Conservation (phyloP, 1,139 yeast genomes). For the Scheffersomyces lignicola region DNA sequence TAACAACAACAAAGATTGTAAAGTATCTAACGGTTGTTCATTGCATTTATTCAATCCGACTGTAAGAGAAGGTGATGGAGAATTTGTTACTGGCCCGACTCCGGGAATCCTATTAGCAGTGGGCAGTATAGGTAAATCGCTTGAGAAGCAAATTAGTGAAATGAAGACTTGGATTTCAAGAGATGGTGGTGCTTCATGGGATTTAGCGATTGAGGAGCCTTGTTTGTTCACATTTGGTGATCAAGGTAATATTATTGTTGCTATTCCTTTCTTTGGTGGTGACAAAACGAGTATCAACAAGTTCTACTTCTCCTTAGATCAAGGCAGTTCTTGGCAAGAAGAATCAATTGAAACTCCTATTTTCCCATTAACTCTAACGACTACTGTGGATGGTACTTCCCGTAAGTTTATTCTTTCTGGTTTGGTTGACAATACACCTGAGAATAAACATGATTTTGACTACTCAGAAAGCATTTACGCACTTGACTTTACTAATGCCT, state of each 20-base stretch:
- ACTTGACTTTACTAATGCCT: constrained; percentile 64
- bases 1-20: constrained; percentile 47
- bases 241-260: constrained; percentile 73
- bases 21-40: constrained; percentile 49
- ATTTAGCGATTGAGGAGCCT: constrained; percentile 53
- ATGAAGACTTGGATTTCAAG: constrained; percentile 63
- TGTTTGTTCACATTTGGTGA: constrained; percentile 71
- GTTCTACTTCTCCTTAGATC: constrained; percentile 66
- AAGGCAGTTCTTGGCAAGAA: constrained; percentile 66
- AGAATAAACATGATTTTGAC: constrained; percentile 12
- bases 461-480: constrained; percentile 34
- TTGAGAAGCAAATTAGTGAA: constrained; percentile 21
- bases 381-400: constrained; percentile 78
- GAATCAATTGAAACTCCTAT: constrained; percentile 49
- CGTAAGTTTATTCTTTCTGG: constrained; percentile 61
- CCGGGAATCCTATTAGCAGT: constrained; percentile 70
- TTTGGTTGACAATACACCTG: constrained; percentile 23
- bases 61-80: constrained; percentile 56
- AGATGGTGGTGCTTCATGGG: constrained; percentile 81
- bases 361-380: constrained; percentile 47
- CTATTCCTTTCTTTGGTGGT: constrained; percentile 45
- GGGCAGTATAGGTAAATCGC: constrained; percentile 51
- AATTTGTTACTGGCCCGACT: constrained; percentile 60
- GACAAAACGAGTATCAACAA: constrained; percentile 18
- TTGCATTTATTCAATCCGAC: constrained; percentile 54